These are phyloP conservation scores for Picochlorum costavermella DNA, from an alignment of 139 green algal genomes.

Conservation along the genomic window DNA sequence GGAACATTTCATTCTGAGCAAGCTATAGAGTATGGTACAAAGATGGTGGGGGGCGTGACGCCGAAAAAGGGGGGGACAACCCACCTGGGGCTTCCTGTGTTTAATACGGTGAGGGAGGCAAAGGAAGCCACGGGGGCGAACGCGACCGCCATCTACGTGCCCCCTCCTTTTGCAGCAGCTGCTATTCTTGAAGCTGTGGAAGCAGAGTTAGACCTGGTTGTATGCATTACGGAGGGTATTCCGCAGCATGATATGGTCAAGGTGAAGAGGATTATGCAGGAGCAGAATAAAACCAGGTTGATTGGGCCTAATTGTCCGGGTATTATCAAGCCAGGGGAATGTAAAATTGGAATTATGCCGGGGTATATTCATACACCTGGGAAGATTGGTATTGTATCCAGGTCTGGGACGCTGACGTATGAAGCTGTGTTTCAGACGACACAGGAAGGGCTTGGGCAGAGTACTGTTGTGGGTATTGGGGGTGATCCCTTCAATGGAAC, in stretches of 20 bases:
- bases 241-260: constrained; percentile 46
- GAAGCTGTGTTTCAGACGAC: constrained; percentile 98
- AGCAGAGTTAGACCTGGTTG: constrained; percentile 90
- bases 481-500: constrained; percentile 94
- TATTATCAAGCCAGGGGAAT: constrained; percentile 97
- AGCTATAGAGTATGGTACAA: constrained; percentile 95
- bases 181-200: constrained; percentile 92
- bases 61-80: constrained; percentile 91
- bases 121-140: constrained; percentile 67
- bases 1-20: constrained; percentile 97
- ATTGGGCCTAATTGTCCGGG: constrained; percentile 98
- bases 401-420: constrained; percentile 96
- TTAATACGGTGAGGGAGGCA: constrained; percentile 84
- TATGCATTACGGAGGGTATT: constrained; percentile 99
- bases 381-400: constrained; percentile 92
- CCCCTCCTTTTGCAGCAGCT: constrained; percentile 85
- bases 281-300: constrained; percentile 79
- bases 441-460: constrained; percentile 83
- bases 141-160: constrained; percentile 92
- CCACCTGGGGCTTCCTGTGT: constrained; percentile 94
- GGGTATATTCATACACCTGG: constrained; percentile 98
- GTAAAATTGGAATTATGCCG: constrained; percentile 98
- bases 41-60: constrained; percentile 96
- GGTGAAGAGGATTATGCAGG: constrained; percentile 87
- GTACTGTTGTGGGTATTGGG: constrained; percentile 86